These are phyloP conservation scores for Podospora sp. DNA, from an alignment of 495 filamentous ascomycete genomes.

Conservation along the genomic window DNA sequence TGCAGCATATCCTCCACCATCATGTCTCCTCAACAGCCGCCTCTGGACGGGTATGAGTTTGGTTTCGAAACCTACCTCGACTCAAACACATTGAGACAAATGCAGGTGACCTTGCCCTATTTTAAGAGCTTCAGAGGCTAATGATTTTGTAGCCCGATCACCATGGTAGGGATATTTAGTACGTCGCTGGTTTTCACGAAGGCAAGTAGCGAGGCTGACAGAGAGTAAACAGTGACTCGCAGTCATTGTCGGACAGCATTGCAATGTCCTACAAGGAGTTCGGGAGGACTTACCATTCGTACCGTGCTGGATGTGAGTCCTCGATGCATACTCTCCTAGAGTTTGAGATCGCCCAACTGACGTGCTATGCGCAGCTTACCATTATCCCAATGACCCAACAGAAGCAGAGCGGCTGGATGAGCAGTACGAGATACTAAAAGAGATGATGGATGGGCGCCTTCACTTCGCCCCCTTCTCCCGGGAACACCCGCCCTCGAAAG, in stretches of 20 bases:
- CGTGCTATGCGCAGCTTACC: conserved; percentile 47
- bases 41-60: conserved; percentile 34
- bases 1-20: not conserved
- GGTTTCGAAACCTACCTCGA: conserved; percentile 40
- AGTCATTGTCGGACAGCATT: not conserved
- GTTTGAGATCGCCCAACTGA: not conserved
- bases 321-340: conserved; percentile 40
- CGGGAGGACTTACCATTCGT: conserved; percentile 6
- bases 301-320: conserved; percentile 45
- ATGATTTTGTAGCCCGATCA: conserved; percentile 4
- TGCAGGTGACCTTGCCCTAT: conserved; percentile 27
- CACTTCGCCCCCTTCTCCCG: conserved; percentile 58
- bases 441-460: conserved; percentile 53
- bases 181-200: not conserved
- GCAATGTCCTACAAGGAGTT: not conserved
- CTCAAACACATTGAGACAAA: conserved; percentile 34
- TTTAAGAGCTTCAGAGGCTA: not conserved
- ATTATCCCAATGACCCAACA: conserved; percentile 61
- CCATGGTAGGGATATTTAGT: conserved; percentile 1
- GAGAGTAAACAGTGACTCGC: conserved; percentile 45
- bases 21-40: conserved; percentile 11
- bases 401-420: conserved; percentile 58
- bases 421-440: conserved; percentile 63
- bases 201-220: conserved; percentile 5
- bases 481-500: conserved; percentile 51